phyloP scores from a whole-genome alignment of 2,329 filamentous ascomycete species.

The Cytospora piceae region DNA sequence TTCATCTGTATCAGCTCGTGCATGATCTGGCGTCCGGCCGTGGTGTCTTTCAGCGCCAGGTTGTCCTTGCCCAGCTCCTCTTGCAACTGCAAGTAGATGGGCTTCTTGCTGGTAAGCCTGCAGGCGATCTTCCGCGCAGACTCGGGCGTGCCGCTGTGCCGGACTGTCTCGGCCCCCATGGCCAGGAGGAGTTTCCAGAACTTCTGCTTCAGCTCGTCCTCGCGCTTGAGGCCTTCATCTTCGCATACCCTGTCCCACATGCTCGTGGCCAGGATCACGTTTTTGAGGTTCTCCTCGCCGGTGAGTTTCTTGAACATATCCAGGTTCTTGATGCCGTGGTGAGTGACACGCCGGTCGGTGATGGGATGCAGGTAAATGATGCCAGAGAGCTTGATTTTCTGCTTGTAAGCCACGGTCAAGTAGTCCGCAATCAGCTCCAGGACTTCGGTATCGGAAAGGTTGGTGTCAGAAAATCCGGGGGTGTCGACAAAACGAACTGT shows the following conservation, averaged over 20 bases:
- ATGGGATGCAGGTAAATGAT: conserved; percentile 53
- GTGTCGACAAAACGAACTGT: conserved; percentile 47
- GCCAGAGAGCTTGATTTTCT: conserved; percentile 43
- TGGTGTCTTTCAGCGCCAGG: conserved; percentile 51
- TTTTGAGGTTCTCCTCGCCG: conserved; percentile 44
- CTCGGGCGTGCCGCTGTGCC: conserved; percentile 34
- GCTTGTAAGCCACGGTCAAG: conserved; percentile 39
- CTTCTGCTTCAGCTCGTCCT: conserved; percentile 41
- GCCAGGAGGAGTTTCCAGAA: conserved; percentile 44
- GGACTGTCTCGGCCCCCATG: conserved; percentile 37
- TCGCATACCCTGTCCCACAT: conserved; percentile 46
- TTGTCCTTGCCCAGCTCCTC: conserved; percentile 65
- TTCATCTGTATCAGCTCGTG: conserved; percentile 60
- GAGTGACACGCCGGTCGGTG: conserved; percentile 45
- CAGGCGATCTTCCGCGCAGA: conserved; percentile 34
- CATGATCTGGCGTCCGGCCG: conserved; percentile 57
- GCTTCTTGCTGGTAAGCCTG: conserved; percentile 59
- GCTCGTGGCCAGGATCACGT: conserved; percentile 48
- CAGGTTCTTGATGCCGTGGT: conserved; percentile 45
- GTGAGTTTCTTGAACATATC: conserved; percentile 50
- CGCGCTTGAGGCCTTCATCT: conserved; percentile 35
- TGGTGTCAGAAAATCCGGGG: conserved; percentile 52
- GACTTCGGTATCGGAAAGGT: conserved; percentile 48
- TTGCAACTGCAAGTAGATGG: conserved; percentile 69
- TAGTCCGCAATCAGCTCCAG: conserved; percentile 47